Evolutionary conservation across 257 asterid genomes (phyloP).

Genomic region (Oldenlandia corymbosa): DNA sequence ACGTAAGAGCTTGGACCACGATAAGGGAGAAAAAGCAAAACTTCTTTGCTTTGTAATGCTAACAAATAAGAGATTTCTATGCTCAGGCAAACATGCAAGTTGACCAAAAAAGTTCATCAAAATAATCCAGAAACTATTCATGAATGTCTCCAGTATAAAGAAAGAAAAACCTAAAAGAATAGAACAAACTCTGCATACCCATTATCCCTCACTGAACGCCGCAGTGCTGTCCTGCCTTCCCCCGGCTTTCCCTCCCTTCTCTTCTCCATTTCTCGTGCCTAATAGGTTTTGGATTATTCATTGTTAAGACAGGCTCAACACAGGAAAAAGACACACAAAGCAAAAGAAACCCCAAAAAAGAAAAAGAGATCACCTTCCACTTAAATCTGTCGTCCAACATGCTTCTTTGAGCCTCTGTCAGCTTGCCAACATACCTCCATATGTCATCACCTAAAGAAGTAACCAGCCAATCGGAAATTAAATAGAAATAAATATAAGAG

Average conservation of each 20-base stretch:
- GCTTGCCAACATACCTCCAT: constrained; percentile 95
- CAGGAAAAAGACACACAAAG: constrained; percentile 5
- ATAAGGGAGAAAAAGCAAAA: background rate
- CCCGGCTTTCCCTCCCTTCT: constrained; percentile 96
- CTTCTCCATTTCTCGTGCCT: constrained; percentile 99
- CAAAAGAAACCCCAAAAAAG: constrained; percentile 4
- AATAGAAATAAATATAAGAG: background rate
- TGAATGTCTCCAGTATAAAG: background rate
- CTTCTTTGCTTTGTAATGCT: background rate
- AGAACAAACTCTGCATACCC: constrained; percentile 42
- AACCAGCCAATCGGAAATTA: background rate
- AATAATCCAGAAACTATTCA: background rate
- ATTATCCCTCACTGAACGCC: constrained; percentile 96
- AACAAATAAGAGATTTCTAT: background rate
- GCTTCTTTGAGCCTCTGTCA: constrained; percentile 96
- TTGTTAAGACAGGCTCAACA: background rate
- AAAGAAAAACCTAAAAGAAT: background rate
- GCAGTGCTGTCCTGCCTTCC: constrained; percentile 83
- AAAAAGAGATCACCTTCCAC: constrained; percentile 63
- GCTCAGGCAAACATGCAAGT: background rate
- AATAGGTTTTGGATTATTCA: constrained; percentile 15
- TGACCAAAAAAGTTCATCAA: background rate
- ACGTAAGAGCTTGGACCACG: background rate
- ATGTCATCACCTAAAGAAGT: constrained; percentile 77
- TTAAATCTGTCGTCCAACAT: constrained; percentile 97